Conservation (phyloP, 345 rosid species). For the Noccaea caerulescens region DNA sequence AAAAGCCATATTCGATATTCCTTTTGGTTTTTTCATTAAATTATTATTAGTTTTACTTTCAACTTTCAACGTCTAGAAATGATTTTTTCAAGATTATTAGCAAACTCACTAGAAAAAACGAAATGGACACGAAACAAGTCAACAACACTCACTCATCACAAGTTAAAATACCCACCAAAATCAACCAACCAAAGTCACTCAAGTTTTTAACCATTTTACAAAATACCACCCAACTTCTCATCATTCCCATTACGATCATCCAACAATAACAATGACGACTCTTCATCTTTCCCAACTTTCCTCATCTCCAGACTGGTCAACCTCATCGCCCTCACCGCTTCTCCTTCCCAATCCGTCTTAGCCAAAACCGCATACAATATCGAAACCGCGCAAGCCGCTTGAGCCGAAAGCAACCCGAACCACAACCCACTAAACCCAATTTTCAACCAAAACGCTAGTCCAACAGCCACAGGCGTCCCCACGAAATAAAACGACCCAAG, state of each 20-base stretch:
- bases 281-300: constrained; percentile 45
- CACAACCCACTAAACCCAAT: constrained; percentile 92
- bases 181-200: constrained; percentile 20
- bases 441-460: constrained; percentile 72
- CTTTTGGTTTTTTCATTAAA: background rate
- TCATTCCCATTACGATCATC: constrained; percentile 43
- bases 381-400: constrained; percentile 75
- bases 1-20: background rate
- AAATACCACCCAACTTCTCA: constrained; percentile 43
- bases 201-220: constrained; percentile 15
- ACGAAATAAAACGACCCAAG: constrained; percentile 87
- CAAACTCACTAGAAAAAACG: constrained; percentile 16
- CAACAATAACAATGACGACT: constrained; percentile 47
- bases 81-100: constrained; percentile 26
- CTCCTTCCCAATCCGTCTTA: constrained; percentile 85
- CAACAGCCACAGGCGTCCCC: constrained; percentile 93
- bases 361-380: constrained; percentile 66
- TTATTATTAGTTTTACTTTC: background rate
- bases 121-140: constrained; percentile 8
- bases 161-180: background rate
- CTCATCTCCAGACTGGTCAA: constrained; percentile 58
- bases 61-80: background rate
- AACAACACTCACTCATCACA: constrained; percentile 28
- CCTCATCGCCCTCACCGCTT: constrained; percentile 71
- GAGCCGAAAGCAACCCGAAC: constrained; percentile 89